Evolutionary conservation across 2,329 filamentous ascomycete genomes (phyloP).

Genomic region (Phialophora tarda): DNA sequence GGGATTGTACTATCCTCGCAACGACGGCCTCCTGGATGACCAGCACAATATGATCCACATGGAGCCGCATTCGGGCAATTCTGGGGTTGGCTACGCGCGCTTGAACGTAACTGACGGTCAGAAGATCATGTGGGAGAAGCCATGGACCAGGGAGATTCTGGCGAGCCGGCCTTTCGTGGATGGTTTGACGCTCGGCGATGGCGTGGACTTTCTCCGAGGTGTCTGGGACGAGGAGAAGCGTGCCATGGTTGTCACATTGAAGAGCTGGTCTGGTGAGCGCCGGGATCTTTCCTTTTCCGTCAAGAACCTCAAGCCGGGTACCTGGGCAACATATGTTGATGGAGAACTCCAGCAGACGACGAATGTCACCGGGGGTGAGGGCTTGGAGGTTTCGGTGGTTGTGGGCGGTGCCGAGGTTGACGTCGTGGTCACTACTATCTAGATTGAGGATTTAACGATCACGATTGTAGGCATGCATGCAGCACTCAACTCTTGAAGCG

Average conservation of each 20-base stretch:
- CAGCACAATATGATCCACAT: slow-evolving; percentile 18
- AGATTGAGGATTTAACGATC: neutral
- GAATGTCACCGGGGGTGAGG: neutral
- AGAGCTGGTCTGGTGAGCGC: neutral
- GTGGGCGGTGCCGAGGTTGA: neutral
- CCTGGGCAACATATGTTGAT: neutral
- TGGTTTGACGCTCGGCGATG: slow-evolving; percentile 18
- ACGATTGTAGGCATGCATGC: too few species aligned
- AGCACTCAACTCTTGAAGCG: too few species aligned
- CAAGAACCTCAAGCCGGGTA: slow-evolving; percentile 1
- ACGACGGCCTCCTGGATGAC: slow-evolving; percentile 18
- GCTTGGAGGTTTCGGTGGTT: neutral
- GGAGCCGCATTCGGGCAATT: slow-evolving; percentile 24
- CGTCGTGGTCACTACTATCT: neutral
- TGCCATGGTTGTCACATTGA: slow-evolving; percentile 27
- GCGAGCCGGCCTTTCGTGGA: slow-evolving; percentile 24
- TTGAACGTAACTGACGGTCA: slow-evolving; percentile 31
- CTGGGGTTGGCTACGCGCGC: slow-evolving; percentile 25
- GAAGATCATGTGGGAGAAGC: slow-evolving; percentile 32
- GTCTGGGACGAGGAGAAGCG: slow-evolving; percentile 15
- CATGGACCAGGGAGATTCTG: slow-evolving; percentile 27
- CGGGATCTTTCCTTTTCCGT: neutral
- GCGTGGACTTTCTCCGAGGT: slow-evolving; percentile 28
- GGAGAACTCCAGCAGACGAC: neutral
- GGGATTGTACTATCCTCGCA: slow-evolving; percentile 19